phyloP scores from a whole-genome alignment of 345 rosid species.

The Salix udensis region DNA sequence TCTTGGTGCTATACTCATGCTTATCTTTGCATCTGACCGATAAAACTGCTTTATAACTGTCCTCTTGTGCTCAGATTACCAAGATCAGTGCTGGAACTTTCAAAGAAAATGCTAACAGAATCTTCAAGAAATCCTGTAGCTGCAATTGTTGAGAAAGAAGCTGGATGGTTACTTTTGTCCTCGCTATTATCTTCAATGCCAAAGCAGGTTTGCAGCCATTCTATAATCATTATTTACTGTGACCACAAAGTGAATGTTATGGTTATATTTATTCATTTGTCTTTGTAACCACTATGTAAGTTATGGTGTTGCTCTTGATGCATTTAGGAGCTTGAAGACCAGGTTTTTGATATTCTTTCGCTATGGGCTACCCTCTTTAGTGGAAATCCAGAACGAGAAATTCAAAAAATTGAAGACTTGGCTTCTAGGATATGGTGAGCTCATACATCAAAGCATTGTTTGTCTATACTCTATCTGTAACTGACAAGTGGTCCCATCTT shows the following conservation, averaged over 20 bases:
- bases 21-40: background rate
- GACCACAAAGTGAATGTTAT: too few relatives aligned
- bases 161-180: slow-evolving; percentile 93
- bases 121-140: slow-evolving; percentile 59
- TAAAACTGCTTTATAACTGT: background rate
- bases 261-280: slow-evolving; percentile 6
- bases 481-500: too few relatives aligned
- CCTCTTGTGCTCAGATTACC: slow-evolving; percentile 54
- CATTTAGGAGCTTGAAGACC: slow-evolving; percentile 81
- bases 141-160: slow-evolving; percentile 69
- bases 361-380: slow-evolving; percentile 83
- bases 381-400: slow-evolving; percentile 57
- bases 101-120: slow-evolving; percentile 82
- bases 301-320: slow-evolving; percentile 24
- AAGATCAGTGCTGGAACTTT: slow-evolving; percentile 70
- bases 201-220: slow-evolving; percentile 54
- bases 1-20: background rate
- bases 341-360: slow-evolving; percentile 87
- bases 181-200: slow-evolving; percentile 84
- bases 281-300: slow-evolving; percentile 2
- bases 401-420: slow-evolving; percentile 53
- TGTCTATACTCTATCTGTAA: background rate
- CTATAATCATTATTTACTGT: too few relatives aligned
- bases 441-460: background rate
- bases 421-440: slow-evolving; percentile 54